A percentile compares a stretch with the other conserved stretches of the same genome.
Conservation (phyloP, 805 yeast species). For the Clavispora vitiphila region DNA sequence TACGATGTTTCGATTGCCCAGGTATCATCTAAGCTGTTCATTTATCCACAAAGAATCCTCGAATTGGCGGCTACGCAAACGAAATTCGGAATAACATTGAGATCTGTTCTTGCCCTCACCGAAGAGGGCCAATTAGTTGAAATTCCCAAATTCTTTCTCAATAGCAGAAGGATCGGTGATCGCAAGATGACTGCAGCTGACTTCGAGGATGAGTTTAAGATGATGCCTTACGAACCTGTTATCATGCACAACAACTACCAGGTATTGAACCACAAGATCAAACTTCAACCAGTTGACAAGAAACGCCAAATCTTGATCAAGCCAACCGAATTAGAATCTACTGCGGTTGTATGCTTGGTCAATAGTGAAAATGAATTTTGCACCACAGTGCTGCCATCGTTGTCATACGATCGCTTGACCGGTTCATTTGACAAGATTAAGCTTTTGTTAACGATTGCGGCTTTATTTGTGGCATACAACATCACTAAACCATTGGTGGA, state of each 20-base stretch:
- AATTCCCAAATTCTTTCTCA: conserved; percentile 66
- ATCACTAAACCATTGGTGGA: conserved; percentile 55
- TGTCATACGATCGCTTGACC: conserved; percentile 73
- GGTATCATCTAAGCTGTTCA: conserved; percentile 51
- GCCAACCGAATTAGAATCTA: conserved; percentile 73
- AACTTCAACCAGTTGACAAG: conserved; percentile 15
- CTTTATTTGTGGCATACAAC: conserved; percentile 43
- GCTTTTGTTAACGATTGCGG: conserved; percentile 54
- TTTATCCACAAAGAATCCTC: conserved; percentile 55
- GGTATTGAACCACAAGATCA: conserved; percentile 34
- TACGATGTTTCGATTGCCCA: conserved; percentile 38
- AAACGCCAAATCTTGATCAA: conserved; percentile 21
- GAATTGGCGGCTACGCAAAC: conserved; percentile 53
- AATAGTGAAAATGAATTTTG: conserved; percentile 67
- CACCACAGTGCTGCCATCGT: conserved; percentile 73
- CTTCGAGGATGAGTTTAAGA: conserved; percentile 49
- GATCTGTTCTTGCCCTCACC: conserved; percentile 57
- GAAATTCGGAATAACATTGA: conserved; percentile 60
- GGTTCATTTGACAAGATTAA: conserved; percentile 62
- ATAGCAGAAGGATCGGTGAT: conserved; percentile 63
- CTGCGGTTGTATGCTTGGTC: conserved; percentile 61
- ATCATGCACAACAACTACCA: conserved; percentile 33
- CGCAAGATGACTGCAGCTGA: conserved; percentile 48
- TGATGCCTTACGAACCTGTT: conserved; percentile 62
- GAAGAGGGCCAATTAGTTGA: conserved; percentile 57